Conservation (phyloP, 495 filamentous ascomycete genomes). For the Cercophora scortea region DNA sequence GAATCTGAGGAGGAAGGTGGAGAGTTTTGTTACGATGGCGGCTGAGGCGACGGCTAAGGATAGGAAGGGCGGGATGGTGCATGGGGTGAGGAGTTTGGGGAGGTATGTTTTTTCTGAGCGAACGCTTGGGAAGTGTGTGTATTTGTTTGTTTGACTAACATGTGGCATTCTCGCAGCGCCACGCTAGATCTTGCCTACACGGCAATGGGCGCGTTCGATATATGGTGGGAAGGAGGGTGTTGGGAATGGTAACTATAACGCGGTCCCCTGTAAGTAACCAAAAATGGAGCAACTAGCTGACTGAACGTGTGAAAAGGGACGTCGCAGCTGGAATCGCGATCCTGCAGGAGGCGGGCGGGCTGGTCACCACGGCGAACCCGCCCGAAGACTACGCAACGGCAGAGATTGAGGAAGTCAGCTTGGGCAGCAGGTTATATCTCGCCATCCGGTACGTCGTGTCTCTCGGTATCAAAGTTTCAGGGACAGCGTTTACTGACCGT, state of each 20-base stretch:
- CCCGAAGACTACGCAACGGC: constrained; percentile 46
- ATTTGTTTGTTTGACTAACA: neutral
- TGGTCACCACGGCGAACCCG: constrained; percentile 61
- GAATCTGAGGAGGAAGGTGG: constrained; percentile 58
- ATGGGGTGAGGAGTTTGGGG: constrained; percentile 63
- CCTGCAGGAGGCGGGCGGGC: constrained; percentile 62
- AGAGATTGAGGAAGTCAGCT: constrained; percentile 45
- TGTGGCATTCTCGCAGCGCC: constrained; percentile 29
- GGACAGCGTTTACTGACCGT: neutral
- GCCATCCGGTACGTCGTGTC: constrained; percentile 44
- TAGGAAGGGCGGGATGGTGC: constrained; percentile 72
- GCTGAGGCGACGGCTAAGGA: constrained; percentile 48
- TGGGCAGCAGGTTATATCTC: constrained; percentile 58
- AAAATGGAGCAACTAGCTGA: neutral
- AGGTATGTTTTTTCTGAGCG: too few relatives aligned
- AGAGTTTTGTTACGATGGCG: constrained; percentile 65
- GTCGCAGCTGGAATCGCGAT: constrained; percentile 76
- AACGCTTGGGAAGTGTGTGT: neutral
- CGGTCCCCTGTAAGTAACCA: neutral
- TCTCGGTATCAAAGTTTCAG: neutral
- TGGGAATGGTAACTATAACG: constrained; percentile 54
- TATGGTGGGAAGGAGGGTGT: constrained; percentile 81
- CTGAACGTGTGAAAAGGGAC: constrained; percentile 40
- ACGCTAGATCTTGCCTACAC: constrained; percentile 70
- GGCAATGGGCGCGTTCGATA: constrained; percentile 62